Evolutionary conservation across 352 stramenopile genomes (phyloP).

Genomic region (Pythium pyrilobum): DNA sequence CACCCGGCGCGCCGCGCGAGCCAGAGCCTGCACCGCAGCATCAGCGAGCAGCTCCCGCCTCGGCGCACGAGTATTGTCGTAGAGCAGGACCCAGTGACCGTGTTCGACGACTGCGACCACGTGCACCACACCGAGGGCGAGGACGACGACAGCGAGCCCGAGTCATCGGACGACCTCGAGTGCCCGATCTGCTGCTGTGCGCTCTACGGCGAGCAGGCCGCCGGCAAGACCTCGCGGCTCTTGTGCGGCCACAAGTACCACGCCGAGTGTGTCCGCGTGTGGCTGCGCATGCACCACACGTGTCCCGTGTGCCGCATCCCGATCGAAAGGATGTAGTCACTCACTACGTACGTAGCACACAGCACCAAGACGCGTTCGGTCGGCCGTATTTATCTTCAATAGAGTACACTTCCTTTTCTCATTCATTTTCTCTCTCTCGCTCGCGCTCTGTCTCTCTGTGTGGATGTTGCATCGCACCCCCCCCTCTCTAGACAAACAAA

Average conservation of each 20-base stretch:
- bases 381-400: slow-evolving; percentile 14
- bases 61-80: slow-evolving; percentile 4
- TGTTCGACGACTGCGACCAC: background rate
- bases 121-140: background rate
- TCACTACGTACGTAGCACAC: background rate
- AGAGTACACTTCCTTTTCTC: slow-evolving; percentile 12
- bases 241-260: slow-evolving; percentile 67
- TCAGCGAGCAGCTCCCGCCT: slow-evolving; percentile 9
- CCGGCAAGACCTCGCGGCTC: slow-evolving; percentile 41
- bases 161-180: slow-evolving; percentile 28
- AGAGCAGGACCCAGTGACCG: slow-evolving; percentile 2
- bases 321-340: slow-evolving; percentile 16
- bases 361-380: background rate
- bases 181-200: slow-evolving; percentile 64
- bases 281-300: slow-evolving; percentile 61
- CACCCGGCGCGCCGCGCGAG: background rate
- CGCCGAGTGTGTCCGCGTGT: slow-evolving; percentile 55
- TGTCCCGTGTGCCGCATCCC: slow-evolving; percentile 62
- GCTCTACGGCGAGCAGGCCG: slow-evolving; percentile 18
- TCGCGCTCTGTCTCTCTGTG: background rate
- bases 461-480: background rate
- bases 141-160: background rate
- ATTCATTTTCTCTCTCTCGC: background rate
- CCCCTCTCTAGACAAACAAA: slow-evolving; percentile 2
- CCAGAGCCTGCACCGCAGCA: slow-evolving; percentile 10